phyloP scores from a whole-genome alignment of 228 moss, liverwort and hornwort species.

The Sphagnum magellanicum region DNA sequence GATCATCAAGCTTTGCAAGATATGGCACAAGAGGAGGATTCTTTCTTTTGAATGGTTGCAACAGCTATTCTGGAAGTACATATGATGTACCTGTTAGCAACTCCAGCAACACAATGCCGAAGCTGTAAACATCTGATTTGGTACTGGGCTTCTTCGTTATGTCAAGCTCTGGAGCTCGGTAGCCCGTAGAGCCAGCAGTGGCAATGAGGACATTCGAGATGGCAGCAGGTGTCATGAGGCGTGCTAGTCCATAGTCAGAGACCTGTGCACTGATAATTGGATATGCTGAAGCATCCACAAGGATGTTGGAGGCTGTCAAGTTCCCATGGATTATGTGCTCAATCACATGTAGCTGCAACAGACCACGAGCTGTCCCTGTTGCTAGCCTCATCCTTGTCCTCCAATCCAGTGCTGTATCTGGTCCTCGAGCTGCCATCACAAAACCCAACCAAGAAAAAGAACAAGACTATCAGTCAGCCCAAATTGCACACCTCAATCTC shows the following conservation, averaged over 20 bases:
- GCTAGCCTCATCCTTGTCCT: constrained; percentile 69
- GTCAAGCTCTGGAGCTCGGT: constrained; percentile 82
- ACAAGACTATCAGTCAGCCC: not conserved
- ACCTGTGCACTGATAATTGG: constrained; percentile 57
- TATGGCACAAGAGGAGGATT: no score
- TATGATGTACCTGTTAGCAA: constrained; percentile 63
- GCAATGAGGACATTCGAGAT: constrained; percentile 73
- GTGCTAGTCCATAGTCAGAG: constrained; percentile 79
- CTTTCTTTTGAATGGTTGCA: no score
- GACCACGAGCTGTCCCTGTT: constrained; percentile 69
- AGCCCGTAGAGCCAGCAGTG: constrained; percentile 91
- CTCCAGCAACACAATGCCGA: constrained; percentile 89
- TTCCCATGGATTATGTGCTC: constrained; percentile 86
- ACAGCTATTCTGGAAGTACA: no score
- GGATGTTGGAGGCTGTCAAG: constrained; percentile 77
- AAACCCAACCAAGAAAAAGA: not conserved
- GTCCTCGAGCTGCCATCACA: constrained; percentile 53
- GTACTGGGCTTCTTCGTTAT: constrained; percentile 80
- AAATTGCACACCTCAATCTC: not conserved
- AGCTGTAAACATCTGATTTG: constrained; percentile 96
- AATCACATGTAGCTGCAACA: constrained; percentile 61
- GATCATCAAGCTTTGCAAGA: no score
- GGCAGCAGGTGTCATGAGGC: constrained; percentile 92
- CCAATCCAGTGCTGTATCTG: constrained; percentile 84
- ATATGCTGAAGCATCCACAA: constrained; percentile 38